phyloP scores from a whole-genome alignment of 371 early-diverging fungal genomes.

The Mortierella sp. region DNA sequence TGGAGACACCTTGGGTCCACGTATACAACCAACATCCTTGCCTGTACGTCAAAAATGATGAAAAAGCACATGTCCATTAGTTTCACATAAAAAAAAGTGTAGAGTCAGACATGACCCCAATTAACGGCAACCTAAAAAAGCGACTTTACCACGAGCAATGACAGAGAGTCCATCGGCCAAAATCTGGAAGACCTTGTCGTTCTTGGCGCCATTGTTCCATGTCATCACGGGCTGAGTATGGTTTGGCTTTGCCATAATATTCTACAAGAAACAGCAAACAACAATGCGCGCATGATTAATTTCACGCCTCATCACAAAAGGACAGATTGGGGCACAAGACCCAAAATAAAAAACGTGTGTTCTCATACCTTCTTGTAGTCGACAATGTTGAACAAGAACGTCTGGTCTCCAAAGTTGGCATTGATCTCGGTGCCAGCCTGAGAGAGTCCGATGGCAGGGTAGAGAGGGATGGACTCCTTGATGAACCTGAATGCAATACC shows the following conservation, averaged over 20 bases:
- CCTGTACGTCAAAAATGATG: conserved; percentile 19
- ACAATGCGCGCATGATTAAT: background rate
- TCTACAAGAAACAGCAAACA: conserved; percentile 22
- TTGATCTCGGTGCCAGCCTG: conserved; percentile 54
- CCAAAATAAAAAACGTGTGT: background rate
- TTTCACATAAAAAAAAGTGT: background rate
- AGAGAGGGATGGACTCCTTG: conserved; percentile 49
- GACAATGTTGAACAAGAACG: conserved; percentile 50
- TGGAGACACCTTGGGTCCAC: conserved; percentile 47
- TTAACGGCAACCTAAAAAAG: background rate
- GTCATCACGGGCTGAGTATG: conserved; percentile 16
- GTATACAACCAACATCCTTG: conserved; percentile 45
- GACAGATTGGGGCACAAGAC: background rate
- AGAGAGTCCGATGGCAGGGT: conserved; percentile 51
- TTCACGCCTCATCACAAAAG: too few relatives aligned
- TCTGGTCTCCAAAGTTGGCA: conserved; percentile 57
- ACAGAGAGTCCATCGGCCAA: conserved; percentile 42
- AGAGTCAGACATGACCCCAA: background rate
- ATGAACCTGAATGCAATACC: conserved; percentile 52
- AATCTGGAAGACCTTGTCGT: conserved; percentile 39
- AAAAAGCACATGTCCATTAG: background rate
- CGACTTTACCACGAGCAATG: conserved; percentile 34
- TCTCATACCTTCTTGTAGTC: conserved; percentile 49
- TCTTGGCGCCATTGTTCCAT: conserved; percentile 35
- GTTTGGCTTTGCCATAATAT: conserved; percentile 24